Conservation (phyloP, 164 flowering plant species). For the Dillenia suffruticosa region DNA sequence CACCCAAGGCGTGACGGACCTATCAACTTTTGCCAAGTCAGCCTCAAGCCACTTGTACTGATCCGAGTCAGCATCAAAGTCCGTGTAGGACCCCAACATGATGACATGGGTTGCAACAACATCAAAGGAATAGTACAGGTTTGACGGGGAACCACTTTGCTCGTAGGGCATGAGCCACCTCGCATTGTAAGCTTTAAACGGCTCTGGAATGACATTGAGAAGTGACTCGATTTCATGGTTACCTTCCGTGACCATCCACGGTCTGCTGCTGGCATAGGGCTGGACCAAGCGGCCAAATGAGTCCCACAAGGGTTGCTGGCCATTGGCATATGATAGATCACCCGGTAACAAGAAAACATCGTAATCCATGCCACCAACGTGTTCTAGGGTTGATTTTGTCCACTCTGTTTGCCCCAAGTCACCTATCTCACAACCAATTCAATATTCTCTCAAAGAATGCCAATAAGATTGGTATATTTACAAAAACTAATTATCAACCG, state of each 20-base stretch:
- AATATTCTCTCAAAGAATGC: too few species aligned
- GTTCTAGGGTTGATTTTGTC: constrained; percentile 12
- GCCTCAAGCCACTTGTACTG: constrained; percentile 12
- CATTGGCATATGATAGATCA: constrained; percentile 15
- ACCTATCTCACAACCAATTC: constrained; percentile 1
- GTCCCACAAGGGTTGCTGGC: constrained; percentile 17
- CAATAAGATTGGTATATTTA: too few species aligned
- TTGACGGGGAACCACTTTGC: constrained; percentile 10
- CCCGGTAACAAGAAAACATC: constrained; percentile 17
- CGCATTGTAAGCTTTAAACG: constrained; percentile 8
- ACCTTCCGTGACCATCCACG: constrained; percentile 12
- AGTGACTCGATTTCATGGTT: constrained; percentile 13
- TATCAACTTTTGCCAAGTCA: constrained; percentile 2
- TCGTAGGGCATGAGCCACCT: constrained; percentile 10
- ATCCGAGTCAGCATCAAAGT: constrained; percentile 5
- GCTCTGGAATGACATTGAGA: neutral
- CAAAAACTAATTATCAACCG: too few species aligned
- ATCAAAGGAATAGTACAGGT: constrained; percentile 14
- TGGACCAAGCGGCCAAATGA: constrained; percentile 17
- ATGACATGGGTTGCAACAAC: constrained; percentile 7
- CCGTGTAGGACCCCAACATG: constrained; percentile 11
- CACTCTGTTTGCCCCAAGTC: constrained; percentile 19
- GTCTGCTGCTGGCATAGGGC: constrained; percentile 11
- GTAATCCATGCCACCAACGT: constrained; percentile 7
- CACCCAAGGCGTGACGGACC: constrained; percentile 11